Evolutionary conservation across 2,329 filamentous ascomycete species (phyloP).

Genomic region (Trichoderma semiorbis): DNA sequence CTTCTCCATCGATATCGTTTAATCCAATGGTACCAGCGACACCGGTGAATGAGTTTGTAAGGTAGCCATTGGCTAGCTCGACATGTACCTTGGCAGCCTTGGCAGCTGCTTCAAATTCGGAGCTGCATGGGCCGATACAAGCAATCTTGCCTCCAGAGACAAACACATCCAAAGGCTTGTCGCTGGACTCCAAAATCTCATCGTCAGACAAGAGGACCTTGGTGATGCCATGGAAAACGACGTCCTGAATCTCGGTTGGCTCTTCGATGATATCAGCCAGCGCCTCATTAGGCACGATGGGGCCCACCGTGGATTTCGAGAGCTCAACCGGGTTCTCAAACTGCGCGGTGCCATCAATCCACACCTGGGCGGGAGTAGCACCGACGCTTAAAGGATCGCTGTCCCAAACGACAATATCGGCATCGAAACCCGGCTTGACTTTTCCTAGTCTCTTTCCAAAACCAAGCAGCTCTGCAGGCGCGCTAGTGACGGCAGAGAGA

Average conservation of each 20-base stretch:
- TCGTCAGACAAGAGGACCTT: slow-evolving; percentile 48
- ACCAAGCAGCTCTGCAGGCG: slow-evolving; percentile 56
- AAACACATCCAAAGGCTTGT: slow-evolving; percentile 44
- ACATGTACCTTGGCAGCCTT: slow-evolving; percentile 38
- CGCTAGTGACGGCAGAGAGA: slow-evolving; percentile 55
- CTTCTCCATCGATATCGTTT: slow-evolving; percentile 59
- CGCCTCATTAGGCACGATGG: slow-evolving; percentile 39
- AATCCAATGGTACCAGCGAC: slow-evolving; percentile 60
- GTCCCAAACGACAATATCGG: slow-evolving; percentile 61
- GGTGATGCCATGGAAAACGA: slow-evolving; percentile 56
- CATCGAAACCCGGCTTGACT: slow-evolving; percentile 59
- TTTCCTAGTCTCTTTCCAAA: slow-evolving; percentile 58
- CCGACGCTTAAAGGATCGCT: slow-evolving; percentile 59
- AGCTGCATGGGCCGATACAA: slow-evolving; percentile 53
- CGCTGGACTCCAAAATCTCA: slow-evolving; percentile 33
- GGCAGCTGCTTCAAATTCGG: slow-evolving; percentile 42
- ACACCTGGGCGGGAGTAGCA: slow-evolving; percentile 58
- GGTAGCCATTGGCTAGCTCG: slow-evolving; percentile 54
- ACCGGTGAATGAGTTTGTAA: slow-evolving; percentile 58
- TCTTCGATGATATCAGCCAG: slow-evolving; percentile 43
- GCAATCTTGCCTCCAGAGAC: slow-evolving; percentile 51
- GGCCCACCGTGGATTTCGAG: slow-evolving; percentile 43
- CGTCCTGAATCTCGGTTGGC: slow-evolving; percentile 34
- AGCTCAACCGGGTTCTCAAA: slow-evolving; percentile 51
- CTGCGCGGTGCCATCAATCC: slow-evolving; percentile 60